Evolutionary conservation across 2,329 filamentous ascomycete genomes (phyloP), one percentile per base, ranked within the genome.

Genomic region (Bipolaris oryzae): DNA sequence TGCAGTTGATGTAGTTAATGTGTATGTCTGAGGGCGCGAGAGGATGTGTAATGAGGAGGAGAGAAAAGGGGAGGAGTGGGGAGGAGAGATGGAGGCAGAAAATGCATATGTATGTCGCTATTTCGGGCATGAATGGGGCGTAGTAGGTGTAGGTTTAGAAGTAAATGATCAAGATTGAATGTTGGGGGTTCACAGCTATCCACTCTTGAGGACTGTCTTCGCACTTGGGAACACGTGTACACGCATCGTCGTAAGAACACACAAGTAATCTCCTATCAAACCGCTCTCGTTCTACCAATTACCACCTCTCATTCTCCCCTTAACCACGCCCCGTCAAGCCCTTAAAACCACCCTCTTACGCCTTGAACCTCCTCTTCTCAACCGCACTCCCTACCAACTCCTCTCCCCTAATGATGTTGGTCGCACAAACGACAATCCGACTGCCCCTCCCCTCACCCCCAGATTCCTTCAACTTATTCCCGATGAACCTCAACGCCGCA

Each of bases 361-460:
- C 64, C 35, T 53, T 65, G 18, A 79, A 78, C 23, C 50, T 55
- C 44, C 80, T 82, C 71, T 83, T 89, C 80, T 95, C 91, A 67
- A 94, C 88, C 53, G 90, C 92, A 44, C 89, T 87, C 46, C 91
- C 89, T 84, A 99, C 93, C 79, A 97, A 91, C 70, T 84, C 87
- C 75, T 94, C 91, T 25, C 96, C 95, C 78, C 87, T 96, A 57
- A 98, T 87, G 39, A 99, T 89, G 51, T 90, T 91, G 15, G 95
- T 99, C 47, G 95, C 94, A 75, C 91, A 96, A 71, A 99, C 93
- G 46, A 99, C 82, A 66, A 99, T 89, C 71, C 91, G 91, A 74
- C 90, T 87, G 66, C 89, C 88, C 48, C 84, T 75, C 1, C 73
- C 77, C 64, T 91, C 87, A 62, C 89, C 88, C 3, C 74, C 78